phyloP scores from a whole-genome alignment of 2,329 filamentous ascomycete species.

The Cladophialophora psammophila region DNA sequence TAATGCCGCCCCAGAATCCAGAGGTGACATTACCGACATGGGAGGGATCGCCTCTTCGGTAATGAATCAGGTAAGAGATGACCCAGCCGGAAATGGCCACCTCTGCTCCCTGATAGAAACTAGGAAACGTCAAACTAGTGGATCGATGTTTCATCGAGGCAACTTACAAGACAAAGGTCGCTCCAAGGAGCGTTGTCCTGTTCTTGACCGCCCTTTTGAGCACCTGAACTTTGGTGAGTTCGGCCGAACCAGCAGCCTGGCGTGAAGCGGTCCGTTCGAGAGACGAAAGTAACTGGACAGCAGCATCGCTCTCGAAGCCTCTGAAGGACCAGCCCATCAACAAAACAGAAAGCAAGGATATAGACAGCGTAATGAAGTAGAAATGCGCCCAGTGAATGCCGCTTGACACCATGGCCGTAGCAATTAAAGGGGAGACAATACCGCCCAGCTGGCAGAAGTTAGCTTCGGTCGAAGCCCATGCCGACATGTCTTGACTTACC shows the following conservation, averaged over 20 bases:
- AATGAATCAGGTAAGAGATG: conserved; percentile 80
- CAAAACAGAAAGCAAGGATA: conserved; percentile 64
- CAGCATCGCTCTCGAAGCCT: conserved; percentile 70
- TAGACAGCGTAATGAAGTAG: conserved; percentile 70
- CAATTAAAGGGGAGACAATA: conserved; percentile 72
- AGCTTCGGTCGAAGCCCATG: conserved; percentile 8
- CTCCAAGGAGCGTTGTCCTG: conserved; percentile 72
- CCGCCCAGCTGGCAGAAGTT: conserved; percentile 58
- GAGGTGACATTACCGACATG: conserved; percentile 78
- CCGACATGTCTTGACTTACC: conserved; percentile 16
- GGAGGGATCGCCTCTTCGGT: conserved; percentile 72
- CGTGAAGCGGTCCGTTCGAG: conserved; percentile 52
- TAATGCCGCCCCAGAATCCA: conserved; percentile 73
- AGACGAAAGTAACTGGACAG: conserved; percentile 51
- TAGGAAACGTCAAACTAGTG: conserved; percentile 15
- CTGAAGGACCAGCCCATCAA: conserved; percentile 73
- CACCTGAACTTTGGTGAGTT: conserved; percentile 43
- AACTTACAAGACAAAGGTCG: conserved; percentile 74
- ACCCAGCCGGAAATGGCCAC: conserved; percentile 87
- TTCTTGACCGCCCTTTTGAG: conserved; percentile 60
- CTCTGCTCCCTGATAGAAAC: conserved; percentile 81
- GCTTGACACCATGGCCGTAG: conserved; percentile 73
- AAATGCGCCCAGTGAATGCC: conserved; percentile 72
- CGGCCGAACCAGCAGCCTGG: conserved; percentile 44
- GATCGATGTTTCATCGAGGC: background rate